These are phyloP conservation scores for Actinomucor elegans DNA, from an alignment of 371 early-diverging fungal genomes.

Conservation along the genomic window DNA sequence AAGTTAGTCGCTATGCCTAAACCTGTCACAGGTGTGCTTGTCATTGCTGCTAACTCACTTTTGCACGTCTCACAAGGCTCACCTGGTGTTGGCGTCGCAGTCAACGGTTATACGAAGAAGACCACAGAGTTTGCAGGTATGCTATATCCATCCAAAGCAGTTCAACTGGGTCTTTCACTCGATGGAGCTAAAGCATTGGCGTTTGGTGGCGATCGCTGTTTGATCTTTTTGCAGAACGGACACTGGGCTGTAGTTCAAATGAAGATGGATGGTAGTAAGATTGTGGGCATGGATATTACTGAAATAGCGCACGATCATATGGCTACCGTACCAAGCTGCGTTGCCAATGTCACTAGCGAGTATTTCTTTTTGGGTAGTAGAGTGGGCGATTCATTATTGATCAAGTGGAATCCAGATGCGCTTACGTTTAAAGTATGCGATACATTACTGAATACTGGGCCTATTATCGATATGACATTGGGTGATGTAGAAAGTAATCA, in stretches of 20 bases:
- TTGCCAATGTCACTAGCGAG: constrained; percentile 50
- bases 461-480: constrained; percentile 75
- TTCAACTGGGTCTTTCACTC: constrained; percentile 37
- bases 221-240: constrained; percentile 66
- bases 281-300: constrained; percentile 46
- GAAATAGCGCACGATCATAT: constrained; percentile 20
- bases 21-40: constrained; percentile 87
- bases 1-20: constrained; percentile 74
- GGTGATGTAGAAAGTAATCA: constrained; percentile 58
- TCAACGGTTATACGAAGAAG: constrained; percentile 66
- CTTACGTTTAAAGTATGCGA: constrained; percentile 76
- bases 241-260: constrained; percentile 72
- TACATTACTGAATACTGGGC: constrained; percentile 76
- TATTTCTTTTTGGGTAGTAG: constrained; percentile 83
- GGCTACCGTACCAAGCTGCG: constrained; percentile 60
- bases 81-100: constrained; percentile 70
- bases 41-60: constrained; percentile 77
- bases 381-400: constrained; percentile 78
- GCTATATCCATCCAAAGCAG: constrained; percentile 34
- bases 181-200: constrained; percentile 60
- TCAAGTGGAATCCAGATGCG: constrained; percentile 55
- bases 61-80: constrained; percentile 88
- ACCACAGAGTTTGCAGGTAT: constrained; percentile 56
- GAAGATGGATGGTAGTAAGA: constrained; percentile 64
- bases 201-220: constrained; percentile 51